Base-by-base conservation (phyloP, 768 basidiomycete species). In the Cystobasidium tubakii region DNA sequence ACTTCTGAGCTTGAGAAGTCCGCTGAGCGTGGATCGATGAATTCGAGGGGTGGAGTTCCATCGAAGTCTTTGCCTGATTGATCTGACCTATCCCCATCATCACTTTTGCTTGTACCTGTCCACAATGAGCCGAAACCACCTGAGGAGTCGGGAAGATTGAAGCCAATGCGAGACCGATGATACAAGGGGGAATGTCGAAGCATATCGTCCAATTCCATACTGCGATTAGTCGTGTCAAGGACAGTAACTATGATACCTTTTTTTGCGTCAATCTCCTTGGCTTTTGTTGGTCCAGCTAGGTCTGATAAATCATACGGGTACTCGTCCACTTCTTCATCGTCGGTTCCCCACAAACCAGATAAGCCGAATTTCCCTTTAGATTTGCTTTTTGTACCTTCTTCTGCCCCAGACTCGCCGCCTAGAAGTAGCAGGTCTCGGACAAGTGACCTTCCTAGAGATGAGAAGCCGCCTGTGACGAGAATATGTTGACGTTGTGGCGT, bases 391-490 rank as follows among this genome's bases (percentile, higher is more conserved):
- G 9, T 2, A 27, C 17, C 44, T 19, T 33, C 44, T n/a, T 46
- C 42, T 42, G 62, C 42, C 12, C 67, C 66, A 9, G 54, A 33
- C 7, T 62, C 66, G 31, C 50, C 31, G 10, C 54, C 46, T 69
- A 64, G 66, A 29, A 77, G 60, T 9, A 78, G 75, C n/a, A 78
- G 43, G 50, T 78, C 78, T 9, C 78, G 74, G 6, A 77, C 76
- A 73, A 78, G 75, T 27, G 70, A 53, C 25, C 73, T 76, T 27
- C 78, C 78, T 33, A 77, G 50, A n/a, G 76, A 76, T 23, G 76
- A 74, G 66, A 78, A 78, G 0, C 75, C 78, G 39, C 78, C 78
- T n/a, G 75, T 77, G 31, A 78, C 74, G 63, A 78, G 75, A 39
- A 78, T 77, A 55, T 78, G 78, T 0, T 77, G 76, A 3, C 72